Evolutionary conservation across 768 basidiomycete species (phyloP).

Genomic region (Cantharellus cinnabarinus): DNA sequence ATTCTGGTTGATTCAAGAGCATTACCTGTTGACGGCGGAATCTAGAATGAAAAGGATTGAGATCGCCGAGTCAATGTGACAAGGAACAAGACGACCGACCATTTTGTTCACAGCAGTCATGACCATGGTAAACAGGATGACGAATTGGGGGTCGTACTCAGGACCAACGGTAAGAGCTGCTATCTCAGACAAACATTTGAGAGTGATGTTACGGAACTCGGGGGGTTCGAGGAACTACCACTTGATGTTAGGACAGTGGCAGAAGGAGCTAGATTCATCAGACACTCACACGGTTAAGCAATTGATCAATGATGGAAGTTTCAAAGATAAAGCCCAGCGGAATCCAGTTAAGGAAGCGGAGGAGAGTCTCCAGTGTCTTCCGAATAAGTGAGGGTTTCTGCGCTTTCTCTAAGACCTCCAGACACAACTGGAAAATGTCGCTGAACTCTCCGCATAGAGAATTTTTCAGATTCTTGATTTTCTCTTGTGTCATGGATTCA

Average conservation of each 20-base stretch:
- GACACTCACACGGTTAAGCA: conserved; percentile 65
- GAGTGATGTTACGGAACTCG: conserved; percentile 90
- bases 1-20: not conserved
- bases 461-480: conserved; percentile 93
- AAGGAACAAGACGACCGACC: conserved; percentile 44
- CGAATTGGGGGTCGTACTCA: conserved; percentile 96
- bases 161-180: conserved; percentile 85
- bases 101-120: conserved; percentile 95
- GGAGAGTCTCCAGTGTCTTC: conserved; percentile 81
- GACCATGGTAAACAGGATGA: conserved; percentile 91
- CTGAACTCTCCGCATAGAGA: conserved; percentile 95
- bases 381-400: conserved; percentile 87
- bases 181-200: conserved; percentile 94
- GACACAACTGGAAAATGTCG: conserved; percentile 94
- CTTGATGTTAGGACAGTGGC: conserved; percentile 1
- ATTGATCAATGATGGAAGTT: conserved; percentile 85
- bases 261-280: conserved; percentile 8
- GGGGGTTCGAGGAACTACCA: conserved; percentile 83
- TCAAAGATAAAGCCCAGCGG: conserved; percentile 98
- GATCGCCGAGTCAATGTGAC: conserved; percentile 33
- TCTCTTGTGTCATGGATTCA: conserved; percentile 94
- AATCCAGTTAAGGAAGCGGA: conserved; percentile 97
- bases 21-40: conserved; percentile 2
- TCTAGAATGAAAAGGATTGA: not conserved
- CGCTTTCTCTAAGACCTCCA: conserved; percentile 92